Conservation (phyloP, 1,284 basidiomycete genomes). For the Stygiomarasmius scandens region DNA sequence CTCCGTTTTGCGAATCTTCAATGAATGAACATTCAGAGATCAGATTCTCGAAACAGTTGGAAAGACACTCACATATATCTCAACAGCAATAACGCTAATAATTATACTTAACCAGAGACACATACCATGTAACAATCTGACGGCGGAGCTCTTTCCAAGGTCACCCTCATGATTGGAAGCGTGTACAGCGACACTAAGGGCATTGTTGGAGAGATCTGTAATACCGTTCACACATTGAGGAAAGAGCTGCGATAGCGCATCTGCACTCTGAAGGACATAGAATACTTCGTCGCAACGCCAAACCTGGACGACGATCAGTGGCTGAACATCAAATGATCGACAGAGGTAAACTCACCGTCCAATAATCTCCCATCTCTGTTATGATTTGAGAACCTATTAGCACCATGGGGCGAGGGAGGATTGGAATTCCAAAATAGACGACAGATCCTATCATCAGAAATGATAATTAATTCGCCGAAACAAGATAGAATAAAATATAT, state of each 20-base stretch:
- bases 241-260: conserved; percentile 12
- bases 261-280: conserved; percentile 18
- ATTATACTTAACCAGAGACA: conserved; percentile 27
- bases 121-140: conserved; percentile 25
- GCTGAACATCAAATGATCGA: too few relatives aligned
- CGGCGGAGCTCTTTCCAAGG: conserved; percentile 19
- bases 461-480: neutral
- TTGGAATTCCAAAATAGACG: conserved; percentile 21
- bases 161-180: conserved; percentile 15
- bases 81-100: conserved; percentile 26
- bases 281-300: conserved; percentile 31
- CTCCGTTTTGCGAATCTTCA: conserved; percentile 25
- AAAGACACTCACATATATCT: conserved; percentile 25
- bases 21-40: too few relatives aligned
- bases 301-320: conserved; percentile 14
- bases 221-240: conserved; percentile 22
- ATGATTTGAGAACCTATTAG: conserved; percentile 23
- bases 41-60: too few relatives aligned
- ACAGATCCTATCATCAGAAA: conserved; percentile 22
- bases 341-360: conserved; percentile 18
- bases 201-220: conserved; percentile 13
- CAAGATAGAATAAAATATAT: neutral
- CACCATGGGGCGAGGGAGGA: conserved; percentile 24
- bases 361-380: conserved; percentile 25
- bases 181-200: conserved; percentile 23